phyloP scores from a whole-genome alignment of 2,329 filamentous ascomycete species.

The Fusarium nanum region DNA sequence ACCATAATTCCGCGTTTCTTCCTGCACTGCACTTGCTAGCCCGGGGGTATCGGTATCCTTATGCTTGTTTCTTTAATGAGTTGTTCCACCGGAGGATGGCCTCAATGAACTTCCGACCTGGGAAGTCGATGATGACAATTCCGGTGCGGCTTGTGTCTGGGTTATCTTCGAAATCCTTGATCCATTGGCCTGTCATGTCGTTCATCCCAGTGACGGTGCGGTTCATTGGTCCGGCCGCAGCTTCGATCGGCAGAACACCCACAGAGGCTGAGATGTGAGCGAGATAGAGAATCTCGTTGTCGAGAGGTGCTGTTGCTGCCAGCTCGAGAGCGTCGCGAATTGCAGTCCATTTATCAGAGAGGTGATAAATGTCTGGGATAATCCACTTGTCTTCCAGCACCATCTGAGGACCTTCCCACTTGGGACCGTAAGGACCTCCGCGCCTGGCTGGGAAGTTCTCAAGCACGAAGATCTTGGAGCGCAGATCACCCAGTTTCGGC shows the following conservation, averaged over 20 bases:
- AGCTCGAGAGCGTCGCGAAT: slow-evolving; percentile 55
- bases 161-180: slow-evolving; percentile 48
- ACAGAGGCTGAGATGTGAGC: slow-evolving; percentile 61
- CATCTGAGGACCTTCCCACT: slow-evolving; percentile 60
- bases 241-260: slow-evolving; percentile 62
- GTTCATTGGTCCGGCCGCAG: slow-evolving; percentile 60
- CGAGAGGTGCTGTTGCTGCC: slow-evolving; percentile 49
- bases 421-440: slow-evolving; percentile 55
- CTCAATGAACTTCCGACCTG: slow-evolving; percentile 57
- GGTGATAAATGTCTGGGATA: slow-evolving; percentile 56
- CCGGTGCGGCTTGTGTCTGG: slow-evolving; percentile 53
- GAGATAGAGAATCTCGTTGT: slow-evolving; percentile 56
- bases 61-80: slow-evolving; percentile 39
- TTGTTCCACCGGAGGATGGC: slow-evolving; percentile 57
- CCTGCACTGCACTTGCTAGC: not conserved
- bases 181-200: slow-evolving; percentile 60
- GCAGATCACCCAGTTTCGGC: slow-evolving; percentile 59
- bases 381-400: slow-evolving; percentile 61
- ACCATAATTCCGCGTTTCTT: not conserved
- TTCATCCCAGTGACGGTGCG: slow-evolving; percentile 60
- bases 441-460: slow-evolving; percentile 57
- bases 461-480: slow-evolving; percentile 60
- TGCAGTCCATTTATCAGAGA: slow-evolving; percentile 61
- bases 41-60: not conserved
- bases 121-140: slow-evolving; percentile 63